Conservation (phyloP, 768 basidiomycete species). For the Leccinum boreale region DNA sequence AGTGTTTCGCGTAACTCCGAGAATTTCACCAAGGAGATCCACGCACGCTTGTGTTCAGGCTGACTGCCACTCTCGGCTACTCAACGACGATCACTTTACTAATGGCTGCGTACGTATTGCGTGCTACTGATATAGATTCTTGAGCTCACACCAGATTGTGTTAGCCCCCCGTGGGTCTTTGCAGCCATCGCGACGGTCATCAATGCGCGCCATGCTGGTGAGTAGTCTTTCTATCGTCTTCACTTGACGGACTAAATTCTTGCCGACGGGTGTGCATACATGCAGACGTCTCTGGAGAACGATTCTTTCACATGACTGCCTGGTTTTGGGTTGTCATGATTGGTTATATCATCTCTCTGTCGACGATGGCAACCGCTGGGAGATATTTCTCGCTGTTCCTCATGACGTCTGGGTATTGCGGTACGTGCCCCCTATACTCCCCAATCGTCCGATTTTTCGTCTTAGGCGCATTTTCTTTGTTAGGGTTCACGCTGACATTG, state of each 20-base stretch:
- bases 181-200: slow-evolving; percentile 46
- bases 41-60: slow-evolving; percentile 26
- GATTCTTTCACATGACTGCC: slow-evolving; percentile 56
- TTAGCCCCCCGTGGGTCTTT: slow-evolving; percentile 63
- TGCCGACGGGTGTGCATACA: not conserved
- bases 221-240: not conserved
- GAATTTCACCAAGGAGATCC: not conserved
- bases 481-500: slow-evolving; percentile 43
- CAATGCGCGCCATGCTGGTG: slow-evolving; percentile 56
- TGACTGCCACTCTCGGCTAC: slow-evolving; percentile 61
- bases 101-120: slow-evolving; percentile 49
- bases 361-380: slow-evolving; percentile 46
- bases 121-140: not conserved
- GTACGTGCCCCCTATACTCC: slow-evolving; percentile 19
- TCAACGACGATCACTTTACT: slow-evolving; percentile 56
- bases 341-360: slow-evolving; percentile 57
- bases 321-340: slow-evolving; percentile 60
- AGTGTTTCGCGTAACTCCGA: slow-evolving; percentile 6
- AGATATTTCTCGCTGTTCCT: slow-evolving; percentile 63
- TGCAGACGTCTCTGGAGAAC: slow-evolving; percentile 57
- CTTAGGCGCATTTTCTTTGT: not conserved
- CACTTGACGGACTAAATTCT: not conserved
- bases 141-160: not conserved
- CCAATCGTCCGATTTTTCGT: not conserved
- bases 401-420: slow-evolving; percentile 54